phyloP scores from a whole-genome alignment of 2,329 filamentous ascomycete genomes.

The Xylaria multiplex region DNA sequence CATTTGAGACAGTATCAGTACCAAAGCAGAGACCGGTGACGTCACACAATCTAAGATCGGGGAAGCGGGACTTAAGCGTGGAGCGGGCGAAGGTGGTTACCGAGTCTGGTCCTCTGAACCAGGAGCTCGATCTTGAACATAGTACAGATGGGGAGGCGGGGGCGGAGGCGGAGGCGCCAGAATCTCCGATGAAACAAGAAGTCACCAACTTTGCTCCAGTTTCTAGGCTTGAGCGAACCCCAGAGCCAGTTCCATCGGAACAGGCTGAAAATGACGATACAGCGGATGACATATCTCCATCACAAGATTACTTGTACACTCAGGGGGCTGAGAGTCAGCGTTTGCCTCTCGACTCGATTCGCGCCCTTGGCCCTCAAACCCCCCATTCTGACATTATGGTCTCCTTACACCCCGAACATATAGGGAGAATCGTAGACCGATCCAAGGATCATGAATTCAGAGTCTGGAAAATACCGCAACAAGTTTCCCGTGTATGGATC shows the following conservation, averaged over 20 bases:
- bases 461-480: conserved; percentile 63
- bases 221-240: conserved; percentile 33
- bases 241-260: conserved; percentile 29
- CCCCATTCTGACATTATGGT: conserved; percentile 57
- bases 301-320: conserved; percentile 40
- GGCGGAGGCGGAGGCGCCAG: conserved; percentile 25
- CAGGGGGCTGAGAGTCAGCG: conserved; percentile 50
- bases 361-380: conserved; percentile 53
- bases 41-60: neutral
- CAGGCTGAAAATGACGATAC: conserved; percentile 27
- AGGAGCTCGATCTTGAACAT: conserved; percentile 1
- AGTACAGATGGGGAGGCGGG: conserved; percentile 17
- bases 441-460: conserved; percentile 66
- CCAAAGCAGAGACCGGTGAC: neutral
- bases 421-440: conserved; percentile 61
- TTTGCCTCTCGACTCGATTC: conserved; percentile 46
- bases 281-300: conserved; percentile 6
- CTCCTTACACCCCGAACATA: conserved; percentile 66
- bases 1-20: neutral
- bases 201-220: neutral
- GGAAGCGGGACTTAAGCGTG: neutral
- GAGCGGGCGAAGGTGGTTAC: neutral
- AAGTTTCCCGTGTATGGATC: conserved; percentile 71
- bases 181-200: conserved; percentile 11
- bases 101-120: neutral